These are phyloP conservation scores for Rhazya stricta DNA, from an alignment of 257 asterid genomes.

Conservation along the genomic window DNA sequence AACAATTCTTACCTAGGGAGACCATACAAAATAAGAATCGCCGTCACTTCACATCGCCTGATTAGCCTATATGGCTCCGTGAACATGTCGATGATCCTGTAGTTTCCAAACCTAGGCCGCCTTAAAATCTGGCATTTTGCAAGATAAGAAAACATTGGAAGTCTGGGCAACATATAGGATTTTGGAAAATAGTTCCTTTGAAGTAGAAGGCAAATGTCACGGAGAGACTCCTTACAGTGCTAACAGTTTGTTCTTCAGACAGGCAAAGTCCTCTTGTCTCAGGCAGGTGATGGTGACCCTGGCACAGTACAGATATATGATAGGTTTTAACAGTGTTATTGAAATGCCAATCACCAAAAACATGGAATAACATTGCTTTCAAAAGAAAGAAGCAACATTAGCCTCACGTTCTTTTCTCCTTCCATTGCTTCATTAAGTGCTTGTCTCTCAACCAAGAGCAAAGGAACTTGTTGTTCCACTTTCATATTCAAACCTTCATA, in stretches of 20 bases:
- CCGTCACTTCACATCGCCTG: constrained; percentile 90
- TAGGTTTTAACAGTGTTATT: background rate
- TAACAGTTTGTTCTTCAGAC: constrained; percentile 89
- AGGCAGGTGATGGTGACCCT: constrained; percentile 90
- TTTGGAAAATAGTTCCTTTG: background rate
- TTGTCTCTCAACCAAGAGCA: constrained; percentile 94
- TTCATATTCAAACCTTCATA: constrained; percentile 95
- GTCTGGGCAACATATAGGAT: background rate
- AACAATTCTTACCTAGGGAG: constrained; percentile 71
- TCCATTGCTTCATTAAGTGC: constrained; percentile 97
- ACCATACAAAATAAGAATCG: constrained; percentile 87
- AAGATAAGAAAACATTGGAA: constrained; percentile 3
- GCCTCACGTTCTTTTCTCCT: constrained; percentile 80
- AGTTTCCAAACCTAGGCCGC: constrained; percentile 84
- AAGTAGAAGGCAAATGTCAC: background rate
- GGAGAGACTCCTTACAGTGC: constrained; percentile 51
- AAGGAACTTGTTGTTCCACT: constrained; percentile 89
- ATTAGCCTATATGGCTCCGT: constrained; percentile 81
- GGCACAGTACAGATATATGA: constrained; percentile 9
- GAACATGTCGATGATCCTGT: constrained; percentile 81
- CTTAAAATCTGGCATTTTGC: constrained; percentile 54
- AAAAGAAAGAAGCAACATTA: background rate
- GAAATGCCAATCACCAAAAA: background rate
- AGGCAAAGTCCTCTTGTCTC: constrained; percentile 97
- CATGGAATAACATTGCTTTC: background rate